Evolutionary conservation across 2,329 filamentous ascomycete genomes (phyloP).

Genomic region (Sclerotiophoma versabilis): DNA sequence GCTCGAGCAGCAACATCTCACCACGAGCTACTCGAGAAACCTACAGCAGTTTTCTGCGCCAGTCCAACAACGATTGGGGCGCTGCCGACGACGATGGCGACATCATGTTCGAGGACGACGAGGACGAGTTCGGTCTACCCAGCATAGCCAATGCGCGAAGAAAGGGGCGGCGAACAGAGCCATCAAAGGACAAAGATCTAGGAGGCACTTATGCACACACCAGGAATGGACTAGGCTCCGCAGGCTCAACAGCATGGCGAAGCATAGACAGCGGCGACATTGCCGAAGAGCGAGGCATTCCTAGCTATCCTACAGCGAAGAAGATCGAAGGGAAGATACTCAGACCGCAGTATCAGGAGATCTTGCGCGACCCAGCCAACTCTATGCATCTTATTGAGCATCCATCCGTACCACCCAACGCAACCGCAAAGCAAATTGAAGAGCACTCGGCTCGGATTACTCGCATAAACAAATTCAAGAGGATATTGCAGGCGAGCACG

Average conservation of each 20-base stretch:
- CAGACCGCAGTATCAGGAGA: constrained; percentile 96
- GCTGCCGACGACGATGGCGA: constrained; percentile 71
- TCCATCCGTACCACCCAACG: constrained; percentile 74
- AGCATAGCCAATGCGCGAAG: constrained; percentile 91
- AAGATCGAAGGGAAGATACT: constrained; percentile 95
- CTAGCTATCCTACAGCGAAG: constrained; percentile 85
- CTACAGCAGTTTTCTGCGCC: constrained; percentile 82
- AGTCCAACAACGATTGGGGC: constrained; percentile 83
- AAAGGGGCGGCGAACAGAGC: constrained; percentile 62
- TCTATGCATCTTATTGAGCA: constrained; percentile 94
- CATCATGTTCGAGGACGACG: constrained; percentile 84
- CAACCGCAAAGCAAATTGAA: constrained; percentile 83
- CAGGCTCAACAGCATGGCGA: constrained; percentile 55
- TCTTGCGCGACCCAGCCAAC: constrained; percentile 85
- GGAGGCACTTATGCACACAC: constrained; percentile 38
- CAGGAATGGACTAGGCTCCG: constrained; percentile 25
- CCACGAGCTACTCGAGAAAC: constrained; percentile 69
- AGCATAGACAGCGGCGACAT: constrained; percentile 89
- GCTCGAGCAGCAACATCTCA: constrained; percentile 62
- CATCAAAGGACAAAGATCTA: constrained; percentile 55
- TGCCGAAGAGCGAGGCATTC: constrained; percentile 83
- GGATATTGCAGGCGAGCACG: constrained; percentile 88
- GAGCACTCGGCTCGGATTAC: constrained; percentile 86
- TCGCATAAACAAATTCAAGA: constrained; percentile 98
- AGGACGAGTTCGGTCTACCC: constrained; percentile 93